These are phyloP conservation scores for Fusarium nematophilum DNA, from an alignment of 2,329 filamentous ascomycete species.

Conservation along the genomic window DNA sequence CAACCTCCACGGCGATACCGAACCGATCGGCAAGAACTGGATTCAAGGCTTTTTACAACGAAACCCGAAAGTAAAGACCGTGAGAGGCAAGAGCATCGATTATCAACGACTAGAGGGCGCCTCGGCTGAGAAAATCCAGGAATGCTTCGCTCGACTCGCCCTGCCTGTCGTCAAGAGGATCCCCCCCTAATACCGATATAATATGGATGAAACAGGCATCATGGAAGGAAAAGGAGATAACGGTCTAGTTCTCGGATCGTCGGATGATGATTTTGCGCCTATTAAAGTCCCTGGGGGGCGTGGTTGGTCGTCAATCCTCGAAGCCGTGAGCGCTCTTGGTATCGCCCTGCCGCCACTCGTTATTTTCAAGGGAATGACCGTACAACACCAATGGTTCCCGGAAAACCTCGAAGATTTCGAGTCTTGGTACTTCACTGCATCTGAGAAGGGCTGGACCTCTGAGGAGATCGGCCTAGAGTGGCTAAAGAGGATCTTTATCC, in stretches of 20 bases:
- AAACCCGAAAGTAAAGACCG: conserved; percentile 1
- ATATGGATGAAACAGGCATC: conserved; percentile 1
- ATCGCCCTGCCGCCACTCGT: not conserved
- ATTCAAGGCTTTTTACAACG: not conserved
- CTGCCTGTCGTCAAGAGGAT: too few species aligned
- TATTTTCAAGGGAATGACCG: conserved; percentile 1
- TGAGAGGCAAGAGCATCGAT: conserved; percentile 1
- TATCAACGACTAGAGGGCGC: not conserved
- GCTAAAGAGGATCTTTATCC: not conserved
- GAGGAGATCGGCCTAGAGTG: not conserved
- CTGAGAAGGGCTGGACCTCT: not conserved
- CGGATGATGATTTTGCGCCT: not conserved
- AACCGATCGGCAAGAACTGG: conserved; percentile 2
- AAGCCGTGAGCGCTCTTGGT: not conserved
- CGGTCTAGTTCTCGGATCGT: not conserved
- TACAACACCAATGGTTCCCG: not conserved
- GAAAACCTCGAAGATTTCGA: not conserved
- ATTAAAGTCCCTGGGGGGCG: not conserved
- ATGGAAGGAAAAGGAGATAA: conserved; percentile 4
- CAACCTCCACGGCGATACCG: not conserved
- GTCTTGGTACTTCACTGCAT: not conserved
- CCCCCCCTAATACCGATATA: conserved; percentile 5
- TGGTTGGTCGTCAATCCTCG: not conserved
- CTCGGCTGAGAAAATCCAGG: too few species aligned
- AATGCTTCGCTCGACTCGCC: too few species aligned